Conservation (phyloP, 495 filamentous ascomycete genomes). For the Penicilliopsis zonata region DNA sequence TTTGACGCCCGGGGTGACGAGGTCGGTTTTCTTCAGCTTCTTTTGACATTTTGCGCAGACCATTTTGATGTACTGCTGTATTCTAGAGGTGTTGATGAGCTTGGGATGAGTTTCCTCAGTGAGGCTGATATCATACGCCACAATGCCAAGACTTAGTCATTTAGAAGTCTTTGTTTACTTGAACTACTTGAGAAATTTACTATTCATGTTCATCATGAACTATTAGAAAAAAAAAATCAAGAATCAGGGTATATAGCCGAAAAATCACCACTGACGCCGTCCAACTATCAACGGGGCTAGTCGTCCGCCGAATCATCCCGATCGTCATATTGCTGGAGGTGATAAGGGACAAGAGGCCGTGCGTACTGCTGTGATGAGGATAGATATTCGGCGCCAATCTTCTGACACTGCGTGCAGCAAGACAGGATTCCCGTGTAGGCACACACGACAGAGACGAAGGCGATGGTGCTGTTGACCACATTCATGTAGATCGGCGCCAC, state of each 20-base stretch:
- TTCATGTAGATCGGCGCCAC: slow-evolving; percentile 5
- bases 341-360: slow-evolving; percentile 2
- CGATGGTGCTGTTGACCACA: slow-evolving; percentile 2
- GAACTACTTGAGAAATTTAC: too few relatives aligned
- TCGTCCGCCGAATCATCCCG: too few relatives aligned
- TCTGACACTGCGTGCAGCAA: slow-evolving; percentile 11
- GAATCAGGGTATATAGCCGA: too few relatives aligned
- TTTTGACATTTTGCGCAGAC: slow-evolving; percentile 60
- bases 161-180: too few relatives aligned
- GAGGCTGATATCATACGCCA: too few relatives aligned
- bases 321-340: slow-evolving; percentile 2
- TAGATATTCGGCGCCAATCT: slow-evolving; percentile 4
- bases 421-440: slow-evolving; percentile 12
- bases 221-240: too few relatives aligned
- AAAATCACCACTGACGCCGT: too few relatives aligned
- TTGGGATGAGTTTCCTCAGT: too few relatives aligned
- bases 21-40: slow-evolving; percentile 45
- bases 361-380: slow-evolving; percentile 4
- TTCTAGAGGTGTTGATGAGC: too few relatives aligned
- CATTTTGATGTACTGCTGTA: slow-evolving; percentile 44
- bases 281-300: too few relatives aligned
- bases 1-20: slow-evolving; percentile 59
- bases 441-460: slow-evolving; percentile 11
- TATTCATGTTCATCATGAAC: too few relatives aligned
- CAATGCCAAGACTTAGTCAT: too few relatives aligned